Conservation (phyloP, 2,329 filamentous ascomycete species). For the Ophiostoma triangulosporum region DNA sequence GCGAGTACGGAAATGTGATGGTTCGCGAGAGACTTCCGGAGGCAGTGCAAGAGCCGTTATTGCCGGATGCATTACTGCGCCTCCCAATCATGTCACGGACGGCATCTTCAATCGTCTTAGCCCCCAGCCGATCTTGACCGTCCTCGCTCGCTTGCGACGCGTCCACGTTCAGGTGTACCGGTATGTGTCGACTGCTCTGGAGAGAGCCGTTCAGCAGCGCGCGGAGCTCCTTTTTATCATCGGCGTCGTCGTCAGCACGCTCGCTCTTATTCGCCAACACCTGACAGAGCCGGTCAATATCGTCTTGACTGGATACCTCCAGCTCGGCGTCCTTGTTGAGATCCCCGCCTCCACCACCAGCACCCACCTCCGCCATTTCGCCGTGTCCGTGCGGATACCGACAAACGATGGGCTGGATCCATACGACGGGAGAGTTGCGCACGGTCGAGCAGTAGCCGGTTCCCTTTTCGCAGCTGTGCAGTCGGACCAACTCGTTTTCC, state of each 20-base stretch:
- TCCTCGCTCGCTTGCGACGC: not conserved
- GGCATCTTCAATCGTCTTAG: not conserved
- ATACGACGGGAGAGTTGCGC: constrained; percentile 43
- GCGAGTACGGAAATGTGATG: constrained; percentile 67
- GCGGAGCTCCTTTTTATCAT: constrained; percentile 11
- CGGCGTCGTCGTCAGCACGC: not conserved
- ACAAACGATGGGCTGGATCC: constrained; percentile 66
- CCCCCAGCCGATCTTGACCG: not conserved
- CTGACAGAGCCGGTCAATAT: constrained; percentile 13
- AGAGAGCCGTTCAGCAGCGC: constrained; percentile 13
- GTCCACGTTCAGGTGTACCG: constrained; percentile 20
- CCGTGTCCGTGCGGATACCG: constrained; percentile 39
- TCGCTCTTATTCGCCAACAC: constrained; percentile 10
- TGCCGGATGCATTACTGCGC: not conserved
- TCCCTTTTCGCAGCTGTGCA: constrained; percentile 80
- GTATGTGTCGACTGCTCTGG: constrained; percentile 21
- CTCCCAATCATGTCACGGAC: not conserved
- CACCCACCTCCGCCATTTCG: constrained; percentile 58
- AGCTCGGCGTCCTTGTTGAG: constrained; percentile 55
- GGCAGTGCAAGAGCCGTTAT: not conserved
- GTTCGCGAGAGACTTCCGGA: not conserved
- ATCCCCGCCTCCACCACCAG: constrained; percentile 69
- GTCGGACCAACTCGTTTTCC: constrained; percentile 33
- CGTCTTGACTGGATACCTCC: constrained; percentile 33
- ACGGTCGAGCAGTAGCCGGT: constrained; percentile 39